phyloP scores from a whole-genome alignment of 164 flowering plant genomes.

The Piper longum region DNA sequence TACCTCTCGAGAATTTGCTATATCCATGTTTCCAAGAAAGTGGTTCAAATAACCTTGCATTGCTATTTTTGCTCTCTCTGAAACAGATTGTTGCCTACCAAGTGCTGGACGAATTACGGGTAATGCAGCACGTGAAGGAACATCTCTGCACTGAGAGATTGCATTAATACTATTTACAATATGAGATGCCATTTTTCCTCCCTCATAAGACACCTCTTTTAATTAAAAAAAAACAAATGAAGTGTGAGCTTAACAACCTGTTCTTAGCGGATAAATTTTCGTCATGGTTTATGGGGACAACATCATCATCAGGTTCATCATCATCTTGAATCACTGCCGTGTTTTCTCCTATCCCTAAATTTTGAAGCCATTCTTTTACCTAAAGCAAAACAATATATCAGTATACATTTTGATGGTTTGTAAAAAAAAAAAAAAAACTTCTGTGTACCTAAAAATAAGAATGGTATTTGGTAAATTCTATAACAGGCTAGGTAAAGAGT shows the following conservation, averaged over 20 bases:
- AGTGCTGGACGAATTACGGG: slow-evolving; percentile 85
- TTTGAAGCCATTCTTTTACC: slow-evolving; percentile 99
- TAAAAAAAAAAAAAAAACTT: too few relatives aligned
- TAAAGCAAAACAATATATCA: slow-evolving; percentile 8
- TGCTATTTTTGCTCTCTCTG: slow-evolving; percentile 80
- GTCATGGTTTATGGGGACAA: slow-evolving; percentile 45
- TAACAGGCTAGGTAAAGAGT: background rate
- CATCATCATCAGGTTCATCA: slow-evolving; percentile 75
- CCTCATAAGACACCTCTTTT: background rate
- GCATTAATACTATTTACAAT: too few relatives aligned
- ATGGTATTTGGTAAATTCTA: too few relatives aligned
- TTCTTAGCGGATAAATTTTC: slow-evolving; percentile 48
- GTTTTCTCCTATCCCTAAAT: slow-evolving; percentile 87
- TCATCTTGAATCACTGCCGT: slow-evolving; percentile 62
- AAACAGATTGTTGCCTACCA: slow-evolving; percentile 79
- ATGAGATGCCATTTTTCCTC: background rate
- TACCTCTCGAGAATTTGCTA: slow-evolving; percentile 91
- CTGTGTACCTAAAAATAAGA: too few relatives aligned
- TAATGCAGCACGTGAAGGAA: slow-evolving; percentile 92
- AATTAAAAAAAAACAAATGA: background rate
- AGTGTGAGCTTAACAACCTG: slow-evolving; percentile 29
- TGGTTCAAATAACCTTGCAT: slow-evolving; percentile 95
- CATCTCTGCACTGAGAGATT: slow-evolving; percentile 53
- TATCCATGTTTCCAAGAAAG: slow-evolving; percentile 80
- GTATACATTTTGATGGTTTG: background rate